phyloP scores from a whole-genome alignment of 2,329 filamentous ascomycete species.

The Fusarium decemcellulare region DNA sequence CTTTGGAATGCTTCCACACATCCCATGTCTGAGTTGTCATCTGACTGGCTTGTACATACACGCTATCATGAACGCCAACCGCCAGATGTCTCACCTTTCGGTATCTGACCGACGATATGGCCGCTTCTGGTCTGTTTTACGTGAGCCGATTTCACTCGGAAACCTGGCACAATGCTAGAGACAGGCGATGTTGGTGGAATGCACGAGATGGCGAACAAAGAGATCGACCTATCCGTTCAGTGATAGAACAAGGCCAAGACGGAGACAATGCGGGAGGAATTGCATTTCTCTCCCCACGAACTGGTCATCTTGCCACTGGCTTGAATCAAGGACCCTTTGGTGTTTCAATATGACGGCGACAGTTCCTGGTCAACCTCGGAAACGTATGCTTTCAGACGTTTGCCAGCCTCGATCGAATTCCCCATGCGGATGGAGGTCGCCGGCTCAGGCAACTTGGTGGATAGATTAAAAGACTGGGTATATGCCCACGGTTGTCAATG shows the following conservation, averaged over 20 bases:
- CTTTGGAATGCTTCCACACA: constrained; percentile 38
- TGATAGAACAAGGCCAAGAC: constrained; percentile 1
- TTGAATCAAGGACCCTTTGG: constrained; percentile 34
- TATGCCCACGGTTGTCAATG: constrained; percentile 19
- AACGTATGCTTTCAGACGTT: constrained; percentile 38
- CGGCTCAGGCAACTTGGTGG: constrained; percentile 18
- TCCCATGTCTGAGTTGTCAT: constrained; percentile 34
- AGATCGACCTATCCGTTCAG: constrained; percentile 13
- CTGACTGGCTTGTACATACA: constrained; percentile 20
- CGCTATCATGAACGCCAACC: constrained; percentile 31
- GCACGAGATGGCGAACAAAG: constrained; percentile 40
- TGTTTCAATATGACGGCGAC: constrained; percentile 35
- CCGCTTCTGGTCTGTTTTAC: neutral
- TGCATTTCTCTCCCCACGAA: constrained; percentile 35
- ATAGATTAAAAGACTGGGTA: constrained; percentile 39
- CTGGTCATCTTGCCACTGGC: constrained; percentile 20
- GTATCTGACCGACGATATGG: neutral
- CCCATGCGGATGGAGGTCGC: constrained; percentile 32
- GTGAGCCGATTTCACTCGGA: constrained; percentile 9
- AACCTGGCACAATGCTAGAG: constrained; percentile 25
- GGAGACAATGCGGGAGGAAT: constrained; percentile 32
- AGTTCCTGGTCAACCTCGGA: constrained; percentile 26
- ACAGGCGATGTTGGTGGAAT: constrained; percentile 30
- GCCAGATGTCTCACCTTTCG: constrained; percentile 30
- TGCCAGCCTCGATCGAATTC: constrained; percentile 38